Base-by-base conservation (phyloP, 352 stramenopile species). In the Phytophthora idaei region DNA sequence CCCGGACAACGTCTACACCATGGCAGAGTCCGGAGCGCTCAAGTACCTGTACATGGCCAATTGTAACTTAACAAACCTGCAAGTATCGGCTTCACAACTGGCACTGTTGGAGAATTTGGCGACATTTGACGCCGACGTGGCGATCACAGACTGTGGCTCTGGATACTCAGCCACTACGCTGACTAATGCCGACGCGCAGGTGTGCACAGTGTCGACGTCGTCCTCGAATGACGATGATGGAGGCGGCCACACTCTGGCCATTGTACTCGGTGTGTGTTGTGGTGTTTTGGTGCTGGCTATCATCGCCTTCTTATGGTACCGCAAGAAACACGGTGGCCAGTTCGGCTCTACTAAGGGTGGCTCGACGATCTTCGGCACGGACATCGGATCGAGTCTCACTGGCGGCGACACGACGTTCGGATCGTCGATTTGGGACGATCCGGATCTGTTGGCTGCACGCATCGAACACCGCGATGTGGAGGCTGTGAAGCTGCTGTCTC, bases 401-500 rank as follows among this genome's bases (percentile, higher is more conserved):
- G 64, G 45, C 4, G 66, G 67, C 9, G 72, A 77, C 25, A 79
- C 75, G 28, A 82, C 71, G 17, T 71, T 67, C 32, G 71, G 71
- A 10, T 83, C 81, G n/a, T 83, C 81, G 5, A 87, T 92, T 60
- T 89, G 82, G 81, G 76, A 86, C 45, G 84, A 92, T 32, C 75
- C 78, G 5, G 80, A 90, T 42, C 62, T 92, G 4, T 51, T 90
- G 36, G 78, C 78, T 7, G 77, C 83, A 6, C 84, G 84, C 39
- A 78, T 92, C 32, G 74, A 90, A 25, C 74, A 83, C 60, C 64
- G 61, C 8, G 74, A 90, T 37, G 69, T 92, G 31, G 69, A 85
- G 42, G 67, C 71, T 1, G 62, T 90, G 29, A 90, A 88, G 64
- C 41, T 86, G 28, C 64, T 90, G n/a, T 83, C 81, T 15, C 81